Evolutionary conservation across 2,329 filamentous ascomycete genomes (phyloP).

Genomic region (Metarhizium brunneum): DNA sequence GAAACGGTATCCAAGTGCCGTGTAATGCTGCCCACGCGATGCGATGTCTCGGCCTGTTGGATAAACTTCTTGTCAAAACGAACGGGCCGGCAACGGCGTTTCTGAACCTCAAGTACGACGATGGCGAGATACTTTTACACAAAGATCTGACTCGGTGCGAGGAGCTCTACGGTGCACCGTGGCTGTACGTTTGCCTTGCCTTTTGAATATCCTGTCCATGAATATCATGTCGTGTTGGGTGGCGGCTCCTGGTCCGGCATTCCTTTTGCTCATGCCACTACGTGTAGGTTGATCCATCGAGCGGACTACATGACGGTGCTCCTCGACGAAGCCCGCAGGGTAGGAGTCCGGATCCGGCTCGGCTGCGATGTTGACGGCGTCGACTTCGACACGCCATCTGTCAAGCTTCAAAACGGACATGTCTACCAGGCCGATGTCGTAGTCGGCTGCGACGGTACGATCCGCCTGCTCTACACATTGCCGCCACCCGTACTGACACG

Average conservation of each 20-base stretch:
- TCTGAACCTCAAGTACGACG: neutral
- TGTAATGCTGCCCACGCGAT: constrained; percentile 11
- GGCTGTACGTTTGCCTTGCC: constrained; percentile 8
- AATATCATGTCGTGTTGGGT: neutral
- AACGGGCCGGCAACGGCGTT: neutral
- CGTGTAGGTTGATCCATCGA: constrained; percentile 8
- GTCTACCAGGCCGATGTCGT: constrained; percentile 7
- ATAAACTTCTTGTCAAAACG: constrained; percentile 3
- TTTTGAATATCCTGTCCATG: neutral
- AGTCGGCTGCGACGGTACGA: constrained; percentile 9
- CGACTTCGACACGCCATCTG: constrained; percentile 5
- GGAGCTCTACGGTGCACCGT: constrained; percentile 10
- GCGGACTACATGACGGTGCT: constrained; percentile 9
- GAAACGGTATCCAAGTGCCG: constrained; percentile 11
- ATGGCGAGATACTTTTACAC: constrained; percentile 4
- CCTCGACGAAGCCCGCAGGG: constrained; percentile 5
- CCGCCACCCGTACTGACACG: neutral
- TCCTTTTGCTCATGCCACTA: neutral
- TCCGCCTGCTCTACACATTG: neutral
- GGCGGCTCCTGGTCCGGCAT: neutral
- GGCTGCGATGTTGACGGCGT: constrained; percentile 6
- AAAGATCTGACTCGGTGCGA: constrained; percentile 6
- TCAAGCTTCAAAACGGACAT: constrained; percentile 5
- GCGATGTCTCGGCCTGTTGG: constrained; percentile 9
- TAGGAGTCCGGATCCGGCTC: constrained; percentile 5